Base-by-base conservation (phyloP, 2,329 filamentous ascomycete species). In the Fusarium pilosicola region DNA sequence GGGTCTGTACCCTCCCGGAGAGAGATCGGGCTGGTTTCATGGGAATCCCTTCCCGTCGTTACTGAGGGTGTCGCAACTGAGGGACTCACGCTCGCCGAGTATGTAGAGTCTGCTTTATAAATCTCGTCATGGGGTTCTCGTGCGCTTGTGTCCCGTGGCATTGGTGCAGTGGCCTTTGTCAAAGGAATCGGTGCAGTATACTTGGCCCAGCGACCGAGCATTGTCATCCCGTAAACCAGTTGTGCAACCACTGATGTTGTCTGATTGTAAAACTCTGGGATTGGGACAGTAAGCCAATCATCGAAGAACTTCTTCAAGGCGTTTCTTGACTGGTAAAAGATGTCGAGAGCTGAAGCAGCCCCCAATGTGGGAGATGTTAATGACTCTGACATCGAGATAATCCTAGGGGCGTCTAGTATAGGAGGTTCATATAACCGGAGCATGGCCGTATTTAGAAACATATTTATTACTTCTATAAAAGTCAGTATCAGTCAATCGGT, bases 131-230 rank as follows among this genome's bases (percentile, higher is more conserved):
- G 77, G 0, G 71, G 61, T 7, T 79, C 72, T 20, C 70, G 62
- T 20, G 72, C 74, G 13, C 75, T 78, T 3, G 71, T 71, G 39
- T 79, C 76, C 11, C 55, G 48, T 0, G 79, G 78, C 77, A 81
- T 80, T 2, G 78, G 67, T 9, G 74, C 74, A 10, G 69, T 69
- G 0, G 75, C 68, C 15, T 70, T 71, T 20, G 75, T 79, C 45
- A 82, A 65, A 0, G 79, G 77, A 28, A 82, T 82, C 0, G 83
- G 83, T 1, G 82, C 83, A 0, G 85, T 80, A 0, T 88, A 80
- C 48, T 86, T 86, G 10, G 85, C 84, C 86, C 86, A 88, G 12
- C 87, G 83, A 4, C 85, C 83, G 1, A 88, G 80, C 82, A 88
- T 86, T 9, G 83, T 85, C 46, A 87, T 78, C n/a, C 83, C 84